Conservation (phyloP, 176 grass and related monocot species). For the Zizania latifolia region DNA sequence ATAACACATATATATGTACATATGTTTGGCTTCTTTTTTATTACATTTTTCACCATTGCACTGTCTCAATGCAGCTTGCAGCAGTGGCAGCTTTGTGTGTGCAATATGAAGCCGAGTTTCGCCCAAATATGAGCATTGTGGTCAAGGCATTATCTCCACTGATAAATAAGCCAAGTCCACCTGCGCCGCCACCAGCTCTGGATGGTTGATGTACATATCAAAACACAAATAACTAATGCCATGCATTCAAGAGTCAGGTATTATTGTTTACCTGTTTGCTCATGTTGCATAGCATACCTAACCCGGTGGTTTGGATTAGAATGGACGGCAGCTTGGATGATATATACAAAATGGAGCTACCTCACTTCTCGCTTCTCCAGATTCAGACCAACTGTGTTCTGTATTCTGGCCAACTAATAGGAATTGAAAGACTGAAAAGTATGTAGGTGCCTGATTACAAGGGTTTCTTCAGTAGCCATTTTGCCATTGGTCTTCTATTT, state of each 20-base stretch:
- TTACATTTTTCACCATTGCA: background rate
- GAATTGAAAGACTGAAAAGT: background rate
- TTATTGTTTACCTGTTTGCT: background rate
- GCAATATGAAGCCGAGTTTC: constrained; percentile 91
- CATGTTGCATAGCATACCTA: background rate
- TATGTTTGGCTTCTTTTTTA: too few relatives aligned
- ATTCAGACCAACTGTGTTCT: background rate
- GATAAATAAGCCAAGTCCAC: constrained; percentile 39
- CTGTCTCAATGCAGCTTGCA: constrained; percentile 46
- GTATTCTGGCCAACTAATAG: background rate
- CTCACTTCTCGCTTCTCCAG: background rate
- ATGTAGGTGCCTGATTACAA: background rate
- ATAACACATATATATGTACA: too few relatives aligned
- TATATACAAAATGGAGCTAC: background rate
- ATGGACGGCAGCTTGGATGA: too few relatives aligned
- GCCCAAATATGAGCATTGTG: constrained; percentile 84
- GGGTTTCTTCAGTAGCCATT: too few relatives aligned
- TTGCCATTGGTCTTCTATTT: too few relatives aligned
- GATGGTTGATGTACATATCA: constrained; percentile 31
- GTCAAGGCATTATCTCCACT: constrained; percentile 83
- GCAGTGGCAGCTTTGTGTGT: constrained; percentile 85
- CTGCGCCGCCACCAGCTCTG: constrained; percentile 11
- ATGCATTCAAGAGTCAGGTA: background rate
- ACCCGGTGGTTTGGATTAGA: too few relatives aligned
- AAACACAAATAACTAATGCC: constrained; percentile 26